Conservation (phyloP, 257 asterid genomes). For the Solanum corneliomulleri region DNA sequence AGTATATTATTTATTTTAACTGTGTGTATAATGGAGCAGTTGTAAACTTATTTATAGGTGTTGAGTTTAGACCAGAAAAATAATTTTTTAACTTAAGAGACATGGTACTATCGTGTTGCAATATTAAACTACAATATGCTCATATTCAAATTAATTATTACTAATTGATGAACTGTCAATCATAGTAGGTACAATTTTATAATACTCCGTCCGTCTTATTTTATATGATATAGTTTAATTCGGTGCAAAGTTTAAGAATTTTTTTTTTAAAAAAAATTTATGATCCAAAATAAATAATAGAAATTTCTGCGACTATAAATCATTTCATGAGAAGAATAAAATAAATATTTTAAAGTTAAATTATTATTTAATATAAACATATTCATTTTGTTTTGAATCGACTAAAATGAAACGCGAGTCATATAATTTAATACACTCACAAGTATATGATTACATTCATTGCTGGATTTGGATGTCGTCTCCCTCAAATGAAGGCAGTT, state of each 20-base stretch:
- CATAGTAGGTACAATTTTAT: not conserved
- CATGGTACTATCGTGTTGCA: not conserved
- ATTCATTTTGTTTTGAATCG: no score
- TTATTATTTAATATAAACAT: no score
- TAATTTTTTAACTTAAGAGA: not conserved
- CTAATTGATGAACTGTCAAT: not conserved
- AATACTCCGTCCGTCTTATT: not conserved
- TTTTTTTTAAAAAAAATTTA: no score
- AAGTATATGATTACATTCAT: not conserved
- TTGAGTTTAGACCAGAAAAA: not conserved
- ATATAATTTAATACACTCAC: no score
- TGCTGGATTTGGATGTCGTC: not conserved
- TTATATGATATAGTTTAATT: no score
- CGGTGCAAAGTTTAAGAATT: accelerated
- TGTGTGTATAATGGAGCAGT: not conserved
- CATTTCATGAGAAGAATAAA: no score
- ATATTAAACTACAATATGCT: not conserved
- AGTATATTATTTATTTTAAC: not conserved
- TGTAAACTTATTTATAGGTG: not conserved
- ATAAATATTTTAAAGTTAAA: no score
- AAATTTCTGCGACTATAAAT: no score
- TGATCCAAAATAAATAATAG: no score
- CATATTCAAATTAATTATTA: not conserved
- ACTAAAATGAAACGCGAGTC: no score
- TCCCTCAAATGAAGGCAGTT: not conserved